phyloP scores from a whole-genome alignment of 768 basidiomycete genomes.

The Collybia sordida region DNA sequence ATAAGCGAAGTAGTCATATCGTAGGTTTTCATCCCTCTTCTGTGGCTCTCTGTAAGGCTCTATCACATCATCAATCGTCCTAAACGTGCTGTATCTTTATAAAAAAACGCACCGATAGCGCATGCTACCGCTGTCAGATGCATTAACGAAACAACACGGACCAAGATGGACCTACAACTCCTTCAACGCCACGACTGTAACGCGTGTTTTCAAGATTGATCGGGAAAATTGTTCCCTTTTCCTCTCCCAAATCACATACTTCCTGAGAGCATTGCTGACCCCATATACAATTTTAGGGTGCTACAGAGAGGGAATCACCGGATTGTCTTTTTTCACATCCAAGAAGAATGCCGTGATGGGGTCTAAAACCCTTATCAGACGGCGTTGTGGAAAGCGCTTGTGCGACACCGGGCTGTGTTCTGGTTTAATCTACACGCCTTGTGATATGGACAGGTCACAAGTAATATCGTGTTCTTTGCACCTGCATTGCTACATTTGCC shows the following conservation, averaged over 20 bases:
- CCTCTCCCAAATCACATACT: too few species aligned
- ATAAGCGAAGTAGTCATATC: too few species aligned
- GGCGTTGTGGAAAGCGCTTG: too few species aligned
- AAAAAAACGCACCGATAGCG: neutral
- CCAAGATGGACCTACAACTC: slow-evolving; percentile 11
- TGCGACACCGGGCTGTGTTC: slow-evolving; percentile 7
- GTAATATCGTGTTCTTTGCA: slow-evolving; percentile 4
- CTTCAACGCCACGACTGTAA: slow-evolving; percentile 8
- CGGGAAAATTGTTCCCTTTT: neutral
- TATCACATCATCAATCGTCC: too few species aligned
- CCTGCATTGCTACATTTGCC: slow-evolving; percentile 4
- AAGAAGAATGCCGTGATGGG: too few species aligned
- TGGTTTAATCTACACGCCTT: slow-evolving; percentile 1
- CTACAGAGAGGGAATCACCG: too few species aligned
- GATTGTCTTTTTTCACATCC: too few species aligned
- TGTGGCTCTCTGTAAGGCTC: too few species aligned
- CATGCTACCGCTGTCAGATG: slow-evolving; percentile 2
- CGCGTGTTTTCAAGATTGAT: slow-evolving; percentile 11
- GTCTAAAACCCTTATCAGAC: too few species aligned
- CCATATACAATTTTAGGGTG: too few species aligned
- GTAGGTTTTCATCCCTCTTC: too few species aligned
- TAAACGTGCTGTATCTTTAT: neutral
- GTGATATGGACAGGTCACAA: neutral
- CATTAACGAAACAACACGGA: slow-evolving; percentile 6
- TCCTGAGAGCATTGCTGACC: too few species aligned